phyloP scores from a whole-genome alignment of 768 basidiomycete species.

The Leucosporidium scottii region DNA sequence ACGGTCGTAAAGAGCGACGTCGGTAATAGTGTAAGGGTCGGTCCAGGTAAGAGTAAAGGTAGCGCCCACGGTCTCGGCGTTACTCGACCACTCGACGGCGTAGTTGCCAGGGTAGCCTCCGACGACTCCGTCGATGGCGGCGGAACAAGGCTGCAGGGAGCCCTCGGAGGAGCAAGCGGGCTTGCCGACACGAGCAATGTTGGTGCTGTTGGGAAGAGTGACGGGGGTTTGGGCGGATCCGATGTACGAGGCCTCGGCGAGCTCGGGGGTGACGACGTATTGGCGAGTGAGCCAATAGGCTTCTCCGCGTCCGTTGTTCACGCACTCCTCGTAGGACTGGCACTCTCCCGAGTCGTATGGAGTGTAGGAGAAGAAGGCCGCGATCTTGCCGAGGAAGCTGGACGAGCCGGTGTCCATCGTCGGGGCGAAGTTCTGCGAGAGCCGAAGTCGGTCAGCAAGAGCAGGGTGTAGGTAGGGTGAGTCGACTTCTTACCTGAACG shows the following conservation, averaged over 20 bases:
- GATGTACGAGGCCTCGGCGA: conserved; percentile 8
- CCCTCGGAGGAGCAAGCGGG: conserved; percentile 17
- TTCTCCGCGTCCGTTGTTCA: conserved; percentile 19
- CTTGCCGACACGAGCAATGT: conserved; percentile 21
- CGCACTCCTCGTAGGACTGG: conserved; percentile 15
- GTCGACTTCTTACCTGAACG: no score
- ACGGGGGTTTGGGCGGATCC: conserved; percentile 12
- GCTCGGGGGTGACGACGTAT: conserved; percentile 17
- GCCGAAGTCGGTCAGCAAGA: background rate
- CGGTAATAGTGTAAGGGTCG: conserved; percentile 17
- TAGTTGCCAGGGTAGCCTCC: conserved; percentile 23
- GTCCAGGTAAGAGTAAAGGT: conserved; percentile 16
- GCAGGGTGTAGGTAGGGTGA: background rate
- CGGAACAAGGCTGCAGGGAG: background rate
- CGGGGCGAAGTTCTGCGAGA: conserved; percentile 4
- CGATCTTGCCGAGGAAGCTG: conserved; percentile 13
- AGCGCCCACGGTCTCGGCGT: conserved; percentile 12
- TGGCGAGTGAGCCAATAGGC: conserved; percentile 28
- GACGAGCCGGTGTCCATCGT: conserved; percentile 12
- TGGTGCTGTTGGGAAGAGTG: conserved; percentile 6
- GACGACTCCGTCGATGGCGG: conserved; percentile 24
- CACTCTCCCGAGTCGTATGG: conserved; percentile 32
- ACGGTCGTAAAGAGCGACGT: conserved; percentile 16
- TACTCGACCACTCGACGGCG: conserved; percentile 24
- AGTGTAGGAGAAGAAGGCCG: conserved; percentile 34